These are phyloP conservation scores for Backusella parvicylindrica DNA, from an alignment of 192 early-diverging fungal species.

Conservation along the genomic window DNA sequence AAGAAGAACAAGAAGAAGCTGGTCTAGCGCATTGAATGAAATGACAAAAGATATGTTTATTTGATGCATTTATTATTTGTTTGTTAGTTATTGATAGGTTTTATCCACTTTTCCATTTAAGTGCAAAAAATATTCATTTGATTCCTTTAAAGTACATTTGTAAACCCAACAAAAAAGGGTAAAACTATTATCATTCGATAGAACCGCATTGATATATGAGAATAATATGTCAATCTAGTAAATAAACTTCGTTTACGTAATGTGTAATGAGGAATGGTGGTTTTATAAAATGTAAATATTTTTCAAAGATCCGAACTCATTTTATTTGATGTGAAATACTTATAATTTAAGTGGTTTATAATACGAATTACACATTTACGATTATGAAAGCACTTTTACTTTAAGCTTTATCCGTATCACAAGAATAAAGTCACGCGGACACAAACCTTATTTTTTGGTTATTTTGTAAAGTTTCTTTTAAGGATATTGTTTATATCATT, in stretches of 20 bases:
- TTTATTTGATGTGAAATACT: background rate
- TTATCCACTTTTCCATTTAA: too few relatives aligned
- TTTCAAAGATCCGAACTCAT: background rate
- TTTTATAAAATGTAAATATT: background rate
- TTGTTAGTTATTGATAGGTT: too few relatives aligned
- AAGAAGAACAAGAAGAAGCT: background rate
- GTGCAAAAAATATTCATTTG: background rate
- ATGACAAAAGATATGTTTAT: background rate
- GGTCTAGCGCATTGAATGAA: too few relatives aligned
- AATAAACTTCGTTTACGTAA: too few relatives aligned
- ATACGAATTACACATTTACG: background rate
- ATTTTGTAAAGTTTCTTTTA: too few relatives aligned
- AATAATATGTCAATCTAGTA: too few relatives aligned
- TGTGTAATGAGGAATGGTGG: too few relatives aligned
- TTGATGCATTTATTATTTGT: background rate
- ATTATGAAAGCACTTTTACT: background rate
- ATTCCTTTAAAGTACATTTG: background rate
- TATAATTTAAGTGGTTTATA: background rate
- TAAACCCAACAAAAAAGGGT: background rate
- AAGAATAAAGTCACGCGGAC: background rate
- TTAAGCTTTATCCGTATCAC: background rate
- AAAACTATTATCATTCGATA: background rate
- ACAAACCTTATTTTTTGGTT: background rate
- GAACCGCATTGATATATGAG: too few relatives aligned
- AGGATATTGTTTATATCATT: too few relatives aligned